A percentile compares a stretch with the other conserved stretches of the same genome.
Conservation (phyloP, 805 yeast genomes). For the Priceomyces medius region DNA sequence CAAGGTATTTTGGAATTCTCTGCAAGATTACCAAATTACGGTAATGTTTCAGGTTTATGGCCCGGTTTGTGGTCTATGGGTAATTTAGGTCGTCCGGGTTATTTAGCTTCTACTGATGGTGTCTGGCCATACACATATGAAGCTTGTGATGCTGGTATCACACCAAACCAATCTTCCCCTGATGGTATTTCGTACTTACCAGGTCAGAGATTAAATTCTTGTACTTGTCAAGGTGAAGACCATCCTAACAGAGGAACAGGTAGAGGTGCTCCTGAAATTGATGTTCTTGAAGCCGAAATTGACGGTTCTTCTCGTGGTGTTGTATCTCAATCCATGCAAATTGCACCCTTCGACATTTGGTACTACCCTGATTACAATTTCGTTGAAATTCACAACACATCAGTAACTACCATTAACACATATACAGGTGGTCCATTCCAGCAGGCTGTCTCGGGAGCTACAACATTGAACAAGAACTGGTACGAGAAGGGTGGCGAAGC, state of each 20-base stretch:
- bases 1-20: conserved; percentile 79
- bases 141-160: conserved; percentile 89
- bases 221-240: conserved; percentile 79
- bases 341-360: conserved; percentile 96
- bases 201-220: conserved; percentile 74
- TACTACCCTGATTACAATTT: conserved; percentile 83
- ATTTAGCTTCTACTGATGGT: conserved; percentile 82
- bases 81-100: conserved; percentile 90
- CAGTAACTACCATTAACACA: conserved; percentile 77
- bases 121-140: conserved; percentile 93
- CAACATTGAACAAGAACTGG: conserved; percentile 79
- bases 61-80: conserved; percentile 97
- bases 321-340: conserved; percentile 86
- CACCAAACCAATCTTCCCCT: conserved; percentile 86
- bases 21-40: conserved; percentile 76
- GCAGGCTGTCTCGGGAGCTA: conserved; percentile 81
- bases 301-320: conserved; percentile 50
- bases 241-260: conserved; percentile 89
- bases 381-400: conserved; percentile 63
- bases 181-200: conserved; percentile 88
- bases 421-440: conserved; percentile 92
- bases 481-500: conserved; percentile 59
- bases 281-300: conserved; percentile 80
- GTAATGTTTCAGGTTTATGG: conserved; percentile 83
- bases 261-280: conserved; percentile 95